Evolutionary conservation across 2,329 filamentous ascomycete species (phyloP).

Genomic region (Cladophialophora yegresii): DNA sequence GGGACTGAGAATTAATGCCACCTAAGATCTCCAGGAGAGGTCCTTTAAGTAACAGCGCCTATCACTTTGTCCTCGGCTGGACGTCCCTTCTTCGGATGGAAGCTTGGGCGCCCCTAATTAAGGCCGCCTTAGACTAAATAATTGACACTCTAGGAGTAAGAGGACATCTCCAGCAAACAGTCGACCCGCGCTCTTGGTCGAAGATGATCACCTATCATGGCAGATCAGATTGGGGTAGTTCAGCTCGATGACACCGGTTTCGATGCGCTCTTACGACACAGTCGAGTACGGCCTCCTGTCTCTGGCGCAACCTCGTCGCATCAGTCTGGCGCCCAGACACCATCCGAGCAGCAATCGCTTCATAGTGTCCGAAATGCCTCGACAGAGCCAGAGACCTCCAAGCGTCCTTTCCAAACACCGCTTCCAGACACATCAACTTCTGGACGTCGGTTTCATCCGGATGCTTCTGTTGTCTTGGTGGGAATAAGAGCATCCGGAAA

Average conservation of each 20-base stretch:
- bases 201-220: slow-evolving; percentile 15
- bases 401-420: neutral
- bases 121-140: neutral
- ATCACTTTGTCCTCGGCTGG: neutral
- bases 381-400: slow-evolving; percentile 6
- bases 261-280: neutral
- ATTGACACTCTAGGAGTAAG: neutral
- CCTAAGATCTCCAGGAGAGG: neutral
- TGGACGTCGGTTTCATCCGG: slow-evolving; percentile 38
- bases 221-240: neutral
- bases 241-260: slow-evolving; percentile 2
- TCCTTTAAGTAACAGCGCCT: neutral
- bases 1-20: neutral
- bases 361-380: neutral
- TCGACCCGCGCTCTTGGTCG: neutral
- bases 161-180: neutral
- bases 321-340: neutral
- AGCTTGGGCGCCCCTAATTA: neutral
- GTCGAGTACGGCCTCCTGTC: neutral
- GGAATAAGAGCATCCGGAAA: slow-evolving; percentile 50
- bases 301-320: slow-evolving; percentile 15
- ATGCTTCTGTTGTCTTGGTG: slow-evolving; percentile 48
- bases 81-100: neutral
- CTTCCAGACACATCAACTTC: slow-evolving; percentile 2
- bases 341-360: slow-evolving; percentile 1